A percentile compares a stretch with the other conserved stretches of the same genome.
These are phyloP conservation scores for Mortierella alpina DNA, from an alignment of 192 early-diverging fungal genomes.

Conservation along the genomic window DNA sequence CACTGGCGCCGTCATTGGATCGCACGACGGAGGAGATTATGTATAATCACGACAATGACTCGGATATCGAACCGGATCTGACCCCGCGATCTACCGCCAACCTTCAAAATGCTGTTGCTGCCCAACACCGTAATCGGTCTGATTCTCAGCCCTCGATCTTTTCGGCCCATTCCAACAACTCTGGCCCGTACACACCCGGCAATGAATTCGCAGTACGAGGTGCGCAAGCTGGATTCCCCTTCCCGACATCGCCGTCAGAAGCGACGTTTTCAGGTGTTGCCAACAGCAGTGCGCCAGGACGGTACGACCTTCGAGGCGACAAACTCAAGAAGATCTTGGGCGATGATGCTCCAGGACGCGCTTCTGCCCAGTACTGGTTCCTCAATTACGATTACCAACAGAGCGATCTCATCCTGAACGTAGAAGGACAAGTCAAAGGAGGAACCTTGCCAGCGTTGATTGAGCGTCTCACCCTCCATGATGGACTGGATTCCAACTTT, in stretches of 20 bases:
- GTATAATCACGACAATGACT: slow-evolving; percentile 51
- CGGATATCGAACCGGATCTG: slow-evolving; percentile 50
- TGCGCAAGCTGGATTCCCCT: slow-evolving; percentile 63
- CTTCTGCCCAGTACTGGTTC: slow-evolving; percentile 73
- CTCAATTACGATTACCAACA: slow-evolving; percentile 81
- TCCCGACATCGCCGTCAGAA: slow-evolving; percentile 52
- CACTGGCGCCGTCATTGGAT: slow-evolving; percentile 27
- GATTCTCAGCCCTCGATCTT: slow-evolving; percentile 48
- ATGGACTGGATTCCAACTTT: slow-evolving; percentile 86
- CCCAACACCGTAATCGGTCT: slow-evolving; percentile 22
- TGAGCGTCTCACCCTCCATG: slow-evolving; percentile 91
- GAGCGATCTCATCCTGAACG: slow-evolving; percentile 82
- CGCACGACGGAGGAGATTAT: slow-evolving; percentile 36
- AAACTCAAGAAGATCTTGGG: slow-evolving; percentile 63
- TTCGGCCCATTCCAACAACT: slow-evolving; percentile 26
- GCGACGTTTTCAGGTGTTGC: slow-evolving; percentile 9
- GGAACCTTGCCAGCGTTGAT: slow-evolving; percentile 88
- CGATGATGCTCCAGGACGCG: slow-evolving; percentile 59
- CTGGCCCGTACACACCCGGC: slow-evolving; percentile 27
- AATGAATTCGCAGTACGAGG: slow-evolving; percentile 28
- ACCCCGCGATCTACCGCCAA: slow-evolving; percentile 11
- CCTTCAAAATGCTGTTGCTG: neutral
- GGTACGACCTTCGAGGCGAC: slow-evolving; percentile 48
- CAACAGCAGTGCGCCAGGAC: slow-evolving; percentile 35
- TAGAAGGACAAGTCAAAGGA: slow-evolving; percentile 90